A percentile compares a stretch with the other conserved stretches of the same genome.
Conservation (phyloP, 768 basidiomycete genomes). For the Lepiota brunneoincarnata region DNA sequence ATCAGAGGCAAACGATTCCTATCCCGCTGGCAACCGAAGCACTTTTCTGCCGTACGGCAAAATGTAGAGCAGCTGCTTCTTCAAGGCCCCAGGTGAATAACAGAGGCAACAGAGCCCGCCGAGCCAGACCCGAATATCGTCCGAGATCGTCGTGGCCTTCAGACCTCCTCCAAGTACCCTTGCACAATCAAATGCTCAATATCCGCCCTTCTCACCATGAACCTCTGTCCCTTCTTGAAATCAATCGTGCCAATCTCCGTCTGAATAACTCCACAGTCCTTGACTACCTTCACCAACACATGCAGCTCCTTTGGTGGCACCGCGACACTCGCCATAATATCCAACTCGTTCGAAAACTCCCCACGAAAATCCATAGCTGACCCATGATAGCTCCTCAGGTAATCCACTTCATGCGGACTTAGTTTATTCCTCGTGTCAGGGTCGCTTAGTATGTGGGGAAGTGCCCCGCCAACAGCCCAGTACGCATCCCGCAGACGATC, state of each 20-base stretch:
- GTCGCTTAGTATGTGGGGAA: conserved; percentile 76
- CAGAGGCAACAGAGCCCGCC: too few species aligned
- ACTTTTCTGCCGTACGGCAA: too few species aligned
- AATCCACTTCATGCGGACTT: conserved; percentile 51
- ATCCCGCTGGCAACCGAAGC: too few species aligned
- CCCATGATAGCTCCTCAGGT: conserved; percentile 75
- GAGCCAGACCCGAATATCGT: neutral
- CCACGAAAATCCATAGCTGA: conserved; percentile 82
- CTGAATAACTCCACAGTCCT: conserved; percentile 89
- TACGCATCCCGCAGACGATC: conserved; percentile 84
- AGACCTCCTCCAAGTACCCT: conserved; percentile 89
- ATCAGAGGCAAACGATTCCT: too few species aligned
- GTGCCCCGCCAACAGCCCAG: conserved; percentile 85
- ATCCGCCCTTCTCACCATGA: conserved; percentile 83
- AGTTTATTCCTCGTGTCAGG: conserved; percentile 69
- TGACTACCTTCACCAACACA: conserved; percentile 81
- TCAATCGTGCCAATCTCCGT: conserved; percentile 90
- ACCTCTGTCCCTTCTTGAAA: conserved; percentile 86
- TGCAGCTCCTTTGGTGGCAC: conserved; percentile 88
- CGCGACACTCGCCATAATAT: conserved; percentile 81
- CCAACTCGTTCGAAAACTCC: conserved; percentile 83
- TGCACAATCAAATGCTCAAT: conserved; percentile 94
- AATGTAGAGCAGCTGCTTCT: too few species aligned
- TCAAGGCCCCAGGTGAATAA: too few species aligned
- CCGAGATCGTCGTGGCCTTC: conserved; percentile 7